A percentile compares a stretch with the other conserved stretches of the same genome.
Conservation (phyloP, 768 basidiomycete species). For the Rhodotorula babjevae region DNA sequence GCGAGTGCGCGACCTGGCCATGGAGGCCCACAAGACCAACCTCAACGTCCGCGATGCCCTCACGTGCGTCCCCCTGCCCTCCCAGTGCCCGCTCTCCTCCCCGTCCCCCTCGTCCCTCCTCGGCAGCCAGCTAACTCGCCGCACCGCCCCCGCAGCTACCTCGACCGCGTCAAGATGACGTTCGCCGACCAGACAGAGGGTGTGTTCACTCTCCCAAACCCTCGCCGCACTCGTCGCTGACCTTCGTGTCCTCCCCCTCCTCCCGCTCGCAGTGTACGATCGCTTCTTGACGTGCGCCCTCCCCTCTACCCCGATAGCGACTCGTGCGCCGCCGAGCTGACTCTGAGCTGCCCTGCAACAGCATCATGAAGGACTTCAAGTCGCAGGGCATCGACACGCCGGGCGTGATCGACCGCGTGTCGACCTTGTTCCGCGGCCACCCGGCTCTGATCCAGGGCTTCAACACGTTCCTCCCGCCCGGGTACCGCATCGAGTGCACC, state of each 20-base stretch:
- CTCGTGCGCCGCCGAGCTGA: neutral
- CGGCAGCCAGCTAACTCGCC: neutral
- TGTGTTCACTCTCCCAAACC: neutral
- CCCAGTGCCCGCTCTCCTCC: neutral
- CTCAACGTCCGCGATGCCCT: conserved; percentile 37
- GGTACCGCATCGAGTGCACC: conserved; percentile 77
- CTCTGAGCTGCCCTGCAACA: conserved; percentile 42
- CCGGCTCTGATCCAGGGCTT: conserved; percentile 91
- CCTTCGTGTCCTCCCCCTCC: neutral
- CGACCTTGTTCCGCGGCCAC: conserved; percentile 84
- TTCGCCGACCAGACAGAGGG: conserved; percentile 41
- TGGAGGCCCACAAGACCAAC: conserved; percentile 28
- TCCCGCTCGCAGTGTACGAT: conserved; percentile 27
- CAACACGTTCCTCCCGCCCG: conserved; percentile 92
- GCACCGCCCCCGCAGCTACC: conserved; percentile 35
- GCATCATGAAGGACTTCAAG: conserved; percentile 99
- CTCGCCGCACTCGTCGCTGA: neutral
- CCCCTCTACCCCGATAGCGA: conserved; percentile 49
- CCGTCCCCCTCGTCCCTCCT: neutral
- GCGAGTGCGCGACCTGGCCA: neutral
- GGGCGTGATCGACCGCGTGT: conserved; percentile 82
- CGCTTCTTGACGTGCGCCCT: conserved; percentile 35
- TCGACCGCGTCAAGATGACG: conserved; percentile 46
- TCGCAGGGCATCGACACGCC: conserved; percentile 97
- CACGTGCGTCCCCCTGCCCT: conserved; percentile 4